Base-by-base conservation (phyloP, 2,329 filamentous ascomycete species). In the Trichophyton equinum region DNA sequence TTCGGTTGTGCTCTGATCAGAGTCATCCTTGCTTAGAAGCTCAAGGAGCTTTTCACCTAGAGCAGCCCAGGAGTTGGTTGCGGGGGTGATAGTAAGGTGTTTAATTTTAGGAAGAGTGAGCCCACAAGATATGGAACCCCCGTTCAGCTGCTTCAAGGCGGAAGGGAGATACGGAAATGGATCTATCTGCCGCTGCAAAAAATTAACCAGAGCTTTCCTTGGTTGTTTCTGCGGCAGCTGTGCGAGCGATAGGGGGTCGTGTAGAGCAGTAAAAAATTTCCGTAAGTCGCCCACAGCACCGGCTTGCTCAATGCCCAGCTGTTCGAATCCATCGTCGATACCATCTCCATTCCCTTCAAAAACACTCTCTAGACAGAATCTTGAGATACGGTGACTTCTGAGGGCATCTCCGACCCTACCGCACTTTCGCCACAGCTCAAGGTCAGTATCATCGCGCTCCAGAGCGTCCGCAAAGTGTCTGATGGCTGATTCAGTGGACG, bases 331-430 rank as follows among this genome's bases (percentile, higher is more conserved):
- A 40, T 77, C 76, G 61, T 81, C 79, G 57, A 82, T 68, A 33
- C 78, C 76, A 61, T 83, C 81, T 40, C 83, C 81, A 63, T 85
- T 82, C 55, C 80, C 81, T 62, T 84, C 83, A 42, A 86, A 71
- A 3, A 85, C 81, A 64, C 83, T 82, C 69, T 86, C 84, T 36
- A 86, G 70, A 67, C 84, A 85, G 67, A 81, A 86, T 30, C 84
- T 78, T 15, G 79, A 78, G 42, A 85, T 74, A 13, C 84, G 78
- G 66, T 77, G 78, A 67, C 83, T 85, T 58, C 81, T 77, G 8
- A 85, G 71, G 58, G 83, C 75, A 59, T 78, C 77, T 9, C 81
- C 79, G 2, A 86, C 78, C 18, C 82, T 79, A 20, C 82, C 80
- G 22, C 81, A 78, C 64, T 82, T 80, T 62, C 83, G 77, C 84